Percentiles rank a stretch among this genome's conserved stretches.
phyloP scores from a whole-genome alignment of 257 asterid species.

The Forsythia suspensa region DNA sequence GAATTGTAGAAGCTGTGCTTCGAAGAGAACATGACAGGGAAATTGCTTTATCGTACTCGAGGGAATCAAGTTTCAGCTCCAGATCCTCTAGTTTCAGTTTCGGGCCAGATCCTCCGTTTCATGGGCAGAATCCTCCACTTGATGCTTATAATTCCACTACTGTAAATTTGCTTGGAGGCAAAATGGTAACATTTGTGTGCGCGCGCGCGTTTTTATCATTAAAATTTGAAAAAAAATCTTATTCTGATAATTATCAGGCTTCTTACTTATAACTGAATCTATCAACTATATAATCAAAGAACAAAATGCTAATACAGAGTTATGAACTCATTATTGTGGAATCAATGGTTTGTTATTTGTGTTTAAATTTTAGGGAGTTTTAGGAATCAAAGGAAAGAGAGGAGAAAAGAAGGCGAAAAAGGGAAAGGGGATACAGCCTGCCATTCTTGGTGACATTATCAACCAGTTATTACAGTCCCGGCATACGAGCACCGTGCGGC shows the following conservation, averaged over 20 bases:
- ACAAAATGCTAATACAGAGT: no score
- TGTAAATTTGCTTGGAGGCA: slow-evolving; percentile 31
- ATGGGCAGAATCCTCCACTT: not conserved
- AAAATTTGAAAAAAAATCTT: no score
- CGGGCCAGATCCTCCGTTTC: slow-evolving; percentile 8
- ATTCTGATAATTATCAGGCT: no score
- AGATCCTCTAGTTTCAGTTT: not conserved
- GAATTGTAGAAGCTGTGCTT: slow-evolving; percentile 9
- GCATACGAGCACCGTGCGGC: slow-evolving; percentile 65
- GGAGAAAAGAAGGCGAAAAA: slow-evolving; percentile 52
- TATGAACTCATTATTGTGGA: no score
- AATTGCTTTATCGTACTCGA: slow-evolving; percentile 12
- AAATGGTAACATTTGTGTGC: slow-evolving; percentile 31
- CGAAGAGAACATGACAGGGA: not conserved
- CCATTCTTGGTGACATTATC: slow-evolving; percentile 74
- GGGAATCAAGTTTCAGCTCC: not conserved
- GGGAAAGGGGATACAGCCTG: slow-evolving; percentile 60
- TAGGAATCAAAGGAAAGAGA: slow-evolving; percentile 10
- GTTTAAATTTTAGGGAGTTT: not conserved
- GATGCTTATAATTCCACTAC: not conserved
- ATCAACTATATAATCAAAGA: no score
- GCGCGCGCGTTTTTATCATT: no score
- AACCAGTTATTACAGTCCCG: slow-evolving; percentile 71
- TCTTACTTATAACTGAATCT: no score
- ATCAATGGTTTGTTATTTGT: not conserved